These are phyloP conservation scores for Candida nitratophila DNA, from an alignment of 805 yeast genomes.

Conservation along the genomic window DNA sequence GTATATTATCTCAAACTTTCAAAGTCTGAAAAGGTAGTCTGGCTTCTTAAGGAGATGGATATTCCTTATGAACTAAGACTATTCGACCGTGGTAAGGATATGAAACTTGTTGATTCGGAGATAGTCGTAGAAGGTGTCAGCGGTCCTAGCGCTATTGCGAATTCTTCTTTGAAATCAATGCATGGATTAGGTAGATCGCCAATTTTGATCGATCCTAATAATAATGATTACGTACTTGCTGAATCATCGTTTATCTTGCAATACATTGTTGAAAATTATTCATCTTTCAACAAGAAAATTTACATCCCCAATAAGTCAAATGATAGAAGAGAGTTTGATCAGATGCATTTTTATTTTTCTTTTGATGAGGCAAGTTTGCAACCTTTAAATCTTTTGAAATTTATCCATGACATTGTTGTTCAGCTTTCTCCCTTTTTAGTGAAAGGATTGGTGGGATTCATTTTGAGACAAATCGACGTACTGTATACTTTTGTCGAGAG, in stretches of 20 bases:
- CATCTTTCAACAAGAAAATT: neutral
- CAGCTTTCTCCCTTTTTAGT: constrained; percentile 3
- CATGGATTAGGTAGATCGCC: constrained; percentile 52
- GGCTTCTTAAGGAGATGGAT: constrained; percentile 57
- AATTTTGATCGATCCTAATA: constrained; percentile 31
- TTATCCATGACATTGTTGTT: constrained; percentile 28
- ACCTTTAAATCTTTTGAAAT: constrained; percentile 18
- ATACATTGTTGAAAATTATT: constrained; percentile 40
- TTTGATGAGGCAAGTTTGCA: constrained; percentile 60
- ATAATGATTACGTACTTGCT: constrained; percentile 34
- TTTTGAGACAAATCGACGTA: neutral
- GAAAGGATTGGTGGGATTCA: neutral
- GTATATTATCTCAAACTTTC: constrained; percentile 39
- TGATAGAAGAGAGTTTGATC: constrained; percentile 33
- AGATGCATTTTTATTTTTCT: constrained; percentile 45
- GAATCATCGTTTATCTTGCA: constrained; percentile 58
- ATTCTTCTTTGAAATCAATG: no score
- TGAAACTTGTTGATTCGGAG: neutral
- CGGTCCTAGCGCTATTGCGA: constrained; percentile 34
- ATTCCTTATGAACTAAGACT: constrained; percentile 48
- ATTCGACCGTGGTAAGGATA: constrained; percentile 35
- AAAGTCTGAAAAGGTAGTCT: constrained; percentile 52
- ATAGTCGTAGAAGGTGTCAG: constrained; percentile 15
- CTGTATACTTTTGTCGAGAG: neutral
- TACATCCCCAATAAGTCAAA: neutral